Evolutionary conservation across 176 grass and related monocot species (phyloP), one percentile per base, ranked within the genome.

Genomic region (Metroxylon sagu): DNA sequence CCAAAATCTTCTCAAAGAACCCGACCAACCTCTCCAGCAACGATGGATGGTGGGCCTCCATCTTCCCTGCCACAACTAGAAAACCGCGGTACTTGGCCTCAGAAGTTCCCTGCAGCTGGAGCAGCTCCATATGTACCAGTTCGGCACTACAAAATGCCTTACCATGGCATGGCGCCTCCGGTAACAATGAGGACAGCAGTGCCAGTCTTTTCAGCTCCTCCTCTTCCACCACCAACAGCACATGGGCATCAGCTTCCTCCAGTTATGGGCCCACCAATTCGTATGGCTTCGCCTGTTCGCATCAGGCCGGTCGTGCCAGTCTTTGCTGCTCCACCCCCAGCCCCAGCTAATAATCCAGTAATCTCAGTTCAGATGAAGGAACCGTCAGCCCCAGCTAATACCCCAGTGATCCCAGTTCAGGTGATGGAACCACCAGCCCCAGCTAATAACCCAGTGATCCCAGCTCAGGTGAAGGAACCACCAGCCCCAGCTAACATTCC

Each of bases 131-230:
- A 99, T 74, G 82, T 93, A n/a, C 94, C 94, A 19, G 82, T 99
- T 63, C 57, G 85, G 19, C 88, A 84, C 70, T 93, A 81, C 35
- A 68, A 18, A 17, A 81, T 78, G 66, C 70, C 79, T 74, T 93
- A 88, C 53, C 93, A 83, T 83, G 79, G 76, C 53, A 93, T 99
- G 82, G 94, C 88, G 54, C 84, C 88, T 73, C 85, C 94, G 26
- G 85, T 99, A n/a, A 93, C 94, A 65, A 53, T 99, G 18, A 88
- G 94, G 74, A 99, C 76, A 18, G 74, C 88, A 19, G 82, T 92
- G 53, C 94, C 94, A 53, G 94, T 99, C 54, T 99, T 99, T 76
- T 99, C 94, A 73, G 88, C 94, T 49, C 92, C 92, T 50, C 84
- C 87, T 19, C 79, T 95, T 59, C 83, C 85, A 27, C 80, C 91